phyloP scores from a whole-genome alignment of 805 yeast genomes.

The Monosporozyma aerobia region DNA sequence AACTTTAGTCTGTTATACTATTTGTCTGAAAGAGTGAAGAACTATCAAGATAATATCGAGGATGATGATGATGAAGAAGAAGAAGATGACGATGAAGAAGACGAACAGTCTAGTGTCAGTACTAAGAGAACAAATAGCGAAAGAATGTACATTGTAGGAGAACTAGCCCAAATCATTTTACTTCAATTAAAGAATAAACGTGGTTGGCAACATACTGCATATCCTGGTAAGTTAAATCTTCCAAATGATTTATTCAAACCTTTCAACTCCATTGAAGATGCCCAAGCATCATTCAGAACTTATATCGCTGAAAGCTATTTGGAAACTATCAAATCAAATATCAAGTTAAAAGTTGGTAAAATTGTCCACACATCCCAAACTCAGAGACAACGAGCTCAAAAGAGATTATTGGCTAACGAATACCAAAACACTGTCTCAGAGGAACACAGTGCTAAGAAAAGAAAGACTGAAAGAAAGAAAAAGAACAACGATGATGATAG shows the following conservation, averaged over 20 bases:
- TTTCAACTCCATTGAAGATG: constrained; percentile 46
- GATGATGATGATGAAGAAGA: constrained; percentile 30
- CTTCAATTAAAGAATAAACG: constrained; percentile 47
- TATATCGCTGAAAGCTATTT: constrained; percentile 44
- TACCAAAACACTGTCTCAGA: constrained; percentile 10
- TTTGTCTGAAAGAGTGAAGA: constrained; percentile 69
- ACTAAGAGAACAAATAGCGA: constrained; percentile 25
- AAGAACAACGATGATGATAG: constrained; percentile 5
- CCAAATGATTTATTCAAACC: constrained; percentile 65
- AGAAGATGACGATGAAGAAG: constrained; percentile 14
- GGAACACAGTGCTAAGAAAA: constrained; percentile 6
- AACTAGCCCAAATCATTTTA: constrained; percentile 58
- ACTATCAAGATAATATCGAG: constrained; percentile 50
- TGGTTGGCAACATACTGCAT: constrained; percentile 64
- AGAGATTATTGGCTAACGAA: constrained; percentile 21
- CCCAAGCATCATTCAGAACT: constrained; percentile 45
- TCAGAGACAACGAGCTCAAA: constrained; percentile 25
- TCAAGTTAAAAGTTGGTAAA: constrained; percentile 28
- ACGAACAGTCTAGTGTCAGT: constrained; percentile 9
- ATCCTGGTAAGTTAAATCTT: constrained; percentile 70
- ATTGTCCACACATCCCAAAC: constrained; percentile 24
- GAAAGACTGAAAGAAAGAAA: not conserved
- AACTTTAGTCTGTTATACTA: constrained; percentile 69
- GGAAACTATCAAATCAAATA: constrained; percentile 29
- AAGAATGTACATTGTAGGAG: constrained; percentile 56